Conservation (phyloP, 805 yeast species). For the Gaillardinia entomophila region DNA sequence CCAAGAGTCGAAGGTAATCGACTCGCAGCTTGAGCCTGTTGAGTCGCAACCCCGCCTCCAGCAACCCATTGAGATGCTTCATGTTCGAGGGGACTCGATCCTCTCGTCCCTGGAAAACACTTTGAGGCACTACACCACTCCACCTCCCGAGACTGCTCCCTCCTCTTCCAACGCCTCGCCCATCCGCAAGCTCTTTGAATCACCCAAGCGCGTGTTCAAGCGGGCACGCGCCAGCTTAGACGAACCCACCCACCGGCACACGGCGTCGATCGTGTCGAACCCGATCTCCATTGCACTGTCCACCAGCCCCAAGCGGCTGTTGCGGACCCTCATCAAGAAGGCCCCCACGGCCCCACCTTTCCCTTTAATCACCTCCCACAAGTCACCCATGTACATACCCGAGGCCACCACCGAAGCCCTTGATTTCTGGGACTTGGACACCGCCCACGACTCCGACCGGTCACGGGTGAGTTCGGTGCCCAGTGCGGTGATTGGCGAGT, state of each 20-base stretch:
- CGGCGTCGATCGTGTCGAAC: conserved; percentile 20
- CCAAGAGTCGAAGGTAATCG: not conserved
- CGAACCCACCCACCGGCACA: conserved; percentile 16
- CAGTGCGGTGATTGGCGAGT: conserved; percentile 55
- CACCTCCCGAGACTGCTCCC: conserved; percentile 3
- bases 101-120: conserved; percentile 6
- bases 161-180: conserved; percentile 22
- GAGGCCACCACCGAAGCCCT: conserved; percentile 2
- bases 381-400: not conserved
- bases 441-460: conserved; percentile 27
- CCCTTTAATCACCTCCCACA: not conserved
- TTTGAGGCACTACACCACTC: conserved; percentile 7
- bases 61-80: not conserved
- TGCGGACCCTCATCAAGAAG: conserved; percentile 12
- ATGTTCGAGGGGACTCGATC: conserved; percentile 2
- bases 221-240: conserved; percentile 4
- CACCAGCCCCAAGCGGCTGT: conserved; percentile 25
- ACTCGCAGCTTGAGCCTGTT: not conserved
- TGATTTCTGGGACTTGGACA: conserved; percentile 23
- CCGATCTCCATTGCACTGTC: conserved; percentile 24
- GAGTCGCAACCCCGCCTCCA: not conserved
- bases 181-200: conserved; percentile 24
- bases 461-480: conserved; percentile 45
- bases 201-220: conserved; percentile 21
- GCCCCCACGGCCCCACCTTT: conserved; percentile 7